Evolutionary conservation across 768 basidiomycete species (phyloP).

Genomic region (Russula ochroleuca): DNA sequence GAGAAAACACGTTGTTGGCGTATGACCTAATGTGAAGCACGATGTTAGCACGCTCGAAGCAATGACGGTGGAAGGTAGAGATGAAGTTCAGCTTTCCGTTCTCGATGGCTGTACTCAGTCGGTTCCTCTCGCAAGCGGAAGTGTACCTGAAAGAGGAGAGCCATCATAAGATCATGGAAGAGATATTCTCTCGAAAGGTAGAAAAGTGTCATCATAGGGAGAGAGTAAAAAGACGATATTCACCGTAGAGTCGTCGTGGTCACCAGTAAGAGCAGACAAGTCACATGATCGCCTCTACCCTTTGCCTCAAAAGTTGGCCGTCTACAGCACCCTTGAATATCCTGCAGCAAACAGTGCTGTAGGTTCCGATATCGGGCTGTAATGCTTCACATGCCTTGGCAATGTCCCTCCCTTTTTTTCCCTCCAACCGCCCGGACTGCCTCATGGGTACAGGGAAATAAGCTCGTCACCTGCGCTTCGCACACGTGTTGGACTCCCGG

Average conservation of each 20-base stretch:
- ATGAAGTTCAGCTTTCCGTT: slow-evolving; percentile 21
- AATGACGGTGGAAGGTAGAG: neutral
- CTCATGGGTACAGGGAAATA: slow-evolving; percentile 20
- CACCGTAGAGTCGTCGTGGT: neutral
- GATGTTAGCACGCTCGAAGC: neutral
- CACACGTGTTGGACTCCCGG: slow-evolving; percentile 22
- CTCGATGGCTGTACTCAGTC: slow-evolving; percentile 8
- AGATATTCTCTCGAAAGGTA: neutral
- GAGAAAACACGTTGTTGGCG: neutral
- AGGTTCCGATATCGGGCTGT: neutral
- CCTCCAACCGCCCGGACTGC: neutral
- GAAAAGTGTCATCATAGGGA: slow-evolving; percentile 13
- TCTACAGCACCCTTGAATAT: neutral
- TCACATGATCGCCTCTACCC: neutral
- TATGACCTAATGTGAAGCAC: slow-evolving; percentile 1
- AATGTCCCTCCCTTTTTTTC: neutral
- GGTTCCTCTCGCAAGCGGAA: slow-evolving; percentile 18
- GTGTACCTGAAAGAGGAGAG: slow-evolving; percentile 14
- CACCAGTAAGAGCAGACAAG: neutral
- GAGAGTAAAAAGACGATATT: neutral
- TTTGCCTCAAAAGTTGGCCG: neutral
- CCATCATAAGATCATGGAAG: slow-evolving; percentile 14
- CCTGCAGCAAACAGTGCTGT: neutral
- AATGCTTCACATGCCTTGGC: neutral
- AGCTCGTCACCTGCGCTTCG: slow-evolving; percentile 18